phyloP scores from a whole-genome alignment of 1,284 basidiomycete species.

The Leccinum olivaceoglutinosum region DNA sequence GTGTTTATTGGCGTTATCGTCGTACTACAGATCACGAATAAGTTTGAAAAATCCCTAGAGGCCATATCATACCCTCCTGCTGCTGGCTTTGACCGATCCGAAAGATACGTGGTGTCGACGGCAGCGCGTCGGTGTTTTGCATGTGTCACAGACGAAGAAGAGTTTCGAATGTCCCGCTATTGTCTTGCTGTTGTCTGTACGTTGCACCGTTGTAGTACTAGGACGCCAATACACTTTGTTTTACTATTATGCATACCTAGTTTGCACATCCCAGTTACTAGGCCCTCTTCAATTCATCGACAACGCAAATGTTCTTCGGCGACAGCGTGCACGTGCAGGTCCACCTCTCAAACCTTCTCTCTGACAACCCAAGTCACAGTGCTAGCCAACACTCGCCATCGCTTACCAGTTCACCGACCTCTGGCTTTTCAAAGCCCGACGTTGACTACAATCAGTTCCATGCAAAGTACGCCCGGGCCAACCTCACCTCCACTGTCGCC shows the following conservation, averaged over 20 bases:
- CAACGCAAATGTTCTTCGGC: conserved; percentile 12
- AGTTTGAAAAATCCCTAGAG: conserved; percentile 1
- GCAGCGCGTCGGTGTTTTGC: conserved; percentile 6
- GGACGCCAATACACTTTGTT: too few species aligned
- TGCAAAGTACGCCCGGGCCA: too few species aligned
- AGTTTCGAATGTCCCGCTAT: conserved; percentile 3
- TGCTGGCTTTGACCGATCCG: conserved; percentile 19
- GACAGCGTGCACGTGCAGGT: background rate
- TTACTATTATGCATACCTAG: too few species aligned
- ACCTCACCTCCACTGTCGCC: too few species aligned
- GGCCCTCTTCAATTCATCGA: conserved; percentile 12
- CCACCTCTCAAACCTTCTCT: conserved; percentile 29
- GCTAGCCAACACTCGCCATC: too few species aligned
- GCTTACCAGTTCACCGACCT: too few species aligned
- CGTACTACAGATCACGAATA: conserved; percentile 15
- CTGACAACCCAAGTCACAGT: conserved; percentile 33
- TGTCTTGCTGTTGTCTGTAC: too few species aligned
- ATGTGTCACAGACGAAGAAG: conserved; percentile 10
- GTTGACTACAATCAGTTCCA: too few species aligned
- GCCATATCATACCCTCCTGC: conserved; percentile 24
- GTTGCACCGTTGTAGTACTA: too few species aligned
- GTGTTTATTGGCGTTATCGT: background rate
- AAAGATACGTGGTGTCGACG: conserved; percentile 11
- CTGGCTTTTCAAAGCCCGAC: too few species aligned
- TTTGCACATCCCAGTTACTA: too few species aligned